phyloP scores from a whole-genome alignment of 805 yeast genomes.

The Maudiozyma turicensis region DNA sequence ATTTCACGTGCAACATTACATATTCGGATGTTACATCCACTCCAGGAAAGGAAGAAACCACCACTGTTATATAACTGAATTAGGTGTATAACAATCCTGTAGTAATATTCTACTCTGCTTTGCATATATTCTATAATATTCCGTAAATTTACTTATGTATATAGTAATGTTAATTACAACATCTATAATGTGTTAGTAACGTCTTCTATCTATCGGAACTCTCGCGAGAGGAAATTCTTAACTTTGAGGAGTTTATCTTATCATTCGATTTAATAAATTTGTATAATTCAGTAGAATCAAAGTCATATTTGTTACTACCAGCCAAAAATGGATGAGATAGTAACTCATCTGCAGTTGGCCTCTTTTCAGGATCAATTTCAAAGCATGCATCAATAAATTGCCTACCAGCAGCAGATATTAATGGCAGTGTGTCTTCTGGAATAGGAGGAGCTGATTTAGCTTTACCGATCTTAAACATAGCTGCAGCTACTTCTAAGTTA shows the following conservation, averaged over 20 bases:
- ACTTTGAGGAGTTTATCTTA: slow-evolving; percentile 25
- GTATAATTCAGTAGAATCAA: slow-evolving; percentile 46
- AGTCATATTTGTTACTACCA: slow-evolving; percentile 36
- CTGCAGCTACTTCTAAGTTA: slow-evolving; percentile 87
- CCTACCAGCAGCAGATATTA: slow-evolving; percentile 55
- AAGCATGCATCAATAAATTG: slow-evolving; percentile 72
- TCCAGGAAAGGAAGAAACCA: background rate
- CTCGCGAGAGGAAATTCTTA: slow-evolving; percentile 21
- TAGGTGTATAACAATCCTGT: background rate
- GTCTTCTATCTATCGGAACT: background rate
- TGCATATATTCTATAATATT: background rate
- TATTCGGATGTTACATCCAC: background rate
- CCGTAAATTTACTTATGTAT: background rate
- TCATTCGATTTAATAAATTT: slow-evolving; percentile 40
- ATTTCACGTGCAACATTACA: slow-evolving; percentile 2
- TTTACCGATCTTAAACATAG: slow-evolving; percentile 81
- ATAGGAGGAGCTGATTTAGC: slow-evolving; percentile 91
- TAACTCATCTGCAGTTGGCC: slow-evolving; percentile 78
- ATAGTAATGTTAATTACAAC: background rate
- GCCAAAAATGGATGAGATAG: slow-evolving; percentile 44
- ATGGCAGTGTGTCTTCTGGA: slow-evolving; percentile 71
- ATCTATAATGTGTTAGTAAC: background rate
- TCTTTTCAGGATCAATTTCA: slow-evolving; percentile 59
- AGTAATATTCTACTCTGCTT: background rate
- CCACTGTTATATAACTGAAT: background rate